phyloP scores from a whole-genome alignment of 495 filamentous ascomycete genomes.

The Podospora pseudocomata region DNA sequence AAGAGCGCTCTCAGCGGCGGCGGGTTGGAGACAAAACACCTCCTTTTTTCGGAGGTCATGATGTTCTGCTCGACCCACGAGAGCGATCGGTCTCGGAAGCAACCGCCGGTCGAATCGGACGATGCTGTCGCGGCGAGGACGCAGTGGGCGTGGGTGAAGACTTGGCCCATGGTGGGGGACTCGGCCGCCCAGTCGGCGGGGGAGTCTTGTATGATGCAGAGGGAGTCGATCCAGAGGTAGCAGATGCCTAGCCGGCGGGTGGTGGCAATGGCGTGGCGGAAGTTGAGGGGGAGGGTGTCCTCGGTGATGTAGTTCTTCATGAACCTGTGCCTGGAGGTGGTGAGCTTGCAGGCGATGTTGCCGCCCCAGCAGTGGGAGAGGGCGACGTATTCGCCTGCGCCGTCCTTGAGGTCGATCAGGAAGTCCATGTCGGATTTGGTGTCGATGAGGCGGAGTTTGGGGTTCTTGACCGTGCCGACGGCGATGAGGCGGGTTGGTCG shows the following conservation, averaged over 20 bases:
- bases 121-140: constrained; percentile 9
- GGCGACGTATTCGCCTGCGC: background rate
- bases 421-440: background rate
- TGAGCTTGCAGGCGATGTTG: background rate
- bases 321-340: background rate
- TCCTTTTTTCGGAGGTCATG: background rate
- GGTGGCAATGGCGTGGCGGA: background rate
- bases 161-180: constrained; percentile 10
- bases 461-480: background rate
- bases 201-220: background rate
- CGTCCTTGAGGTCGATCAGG: background rate
- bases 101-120: constrained; percentile 6
- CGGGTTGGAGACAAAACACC: background rate
- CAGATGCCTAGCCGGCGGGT: background rate
- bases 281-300: background rate
- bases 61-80: constrained; percentile 3
- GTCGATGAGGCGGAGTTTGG: background rate
- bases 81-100: background rate
- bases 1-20: constrained; percentile 6
- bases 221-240: background rate
- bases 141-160: constrained; percentile 6
- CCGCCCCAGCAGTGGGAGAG: background rate
- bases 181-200: constrained; percentile 4
- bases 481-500: background rate
- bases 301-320: background rate